A percentile compares a stretch with the other conserved stretches of the same genome.
These are phyloP conservation scores for Bimuria novae-zelandiae DNA, from an alignment of 2,329 filamentous ascomycete genomes.

Conservation along the genomic window DNA sequence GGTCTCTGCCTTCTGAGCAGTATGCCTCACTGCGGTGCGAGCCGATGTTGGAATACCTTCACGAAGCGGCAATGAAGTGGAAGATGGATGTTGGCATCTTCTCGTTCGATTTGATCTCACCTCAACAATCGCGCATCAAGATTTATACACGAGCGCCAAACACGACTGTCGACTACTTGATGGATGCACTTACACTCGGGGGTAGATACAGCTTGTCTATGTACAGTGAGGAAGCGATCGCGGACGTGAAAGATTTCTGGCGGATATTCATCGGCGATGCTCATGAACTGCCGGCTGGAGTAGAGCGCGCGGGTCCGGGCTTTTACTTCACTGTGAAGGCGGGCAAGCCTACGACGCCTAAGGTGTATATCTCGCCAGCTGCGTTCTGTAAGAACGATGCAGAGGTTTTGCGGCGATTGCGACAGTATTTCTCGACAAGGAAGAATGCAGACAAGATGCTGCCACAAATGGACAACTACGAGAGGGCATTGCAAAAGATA, in stretches of 20 bases:
- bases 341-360: slow-evolving; percentile 14
- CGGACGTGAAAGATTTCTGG: slow-evolving; percentile 16
- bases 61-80: slow-evolving; percentile 6
- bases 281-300: slow-evolving; percentile 8
- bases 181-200: slow-evolving; percentile 17
- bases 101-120: slow-evolving; percentile 16
- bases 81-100: slow-evolving; percentile 16
- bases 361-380: slow-evolving; percentile 15
- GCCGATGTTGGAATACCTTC: slow-evolving; percentile 5
- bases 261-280: slow-evolving; percentile 15
- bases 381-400: slow-evolving; percentile 14
- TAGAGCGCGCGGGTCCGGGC: slow-evolving; percentile 12
- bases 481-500: slow-evolving; percentile 10
- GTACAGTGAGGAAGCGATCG: slow-evolving; percentile 16
- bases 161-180: slow-evolving; percentile 15
- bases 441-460: slow-evolving; percentile 11
- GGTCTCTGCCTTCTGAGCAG: slow-evolving; percentile 3
- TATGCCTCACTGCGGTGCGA: slow-evolving; percentile 1
- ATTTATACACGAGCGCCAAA: slow-evolving; percentile 17
- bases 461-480: slow-evolving; percentile 15
- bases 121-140: slow-evolving; percentile 15
- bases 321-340: slow-evolving; percentile 19
- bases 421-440: slow-evolving; percentile 12
- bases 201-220: slow-evolving; percentile 13
- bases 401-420: slow-evolving; percentile 10